Evolutionary conservation across 768 basidiomycete species (phyloP).

Genomic region (Clavulina sp.): DNA sequence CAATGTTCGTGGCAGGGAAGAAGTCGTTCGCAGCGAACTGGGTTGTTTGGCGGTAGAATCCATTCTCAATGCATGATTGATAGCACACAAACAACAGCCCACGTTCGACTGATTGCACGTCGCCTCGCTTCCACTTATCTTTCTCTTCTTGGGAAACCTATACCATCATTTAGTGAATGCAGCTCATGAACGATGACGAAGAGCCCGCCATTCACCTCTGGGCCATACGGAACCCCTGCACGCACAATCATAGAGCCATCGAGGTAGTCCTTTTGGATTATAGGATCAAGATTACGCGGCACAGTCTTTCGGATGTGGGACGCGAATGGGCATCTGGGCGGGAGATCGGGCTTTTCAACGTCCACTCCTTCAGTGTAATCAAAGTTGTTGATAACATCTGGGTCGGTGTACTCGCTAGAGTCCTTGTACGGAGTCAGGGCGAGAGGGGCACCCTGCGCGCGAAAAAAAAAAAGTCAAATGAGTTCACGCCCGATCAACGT

Average conservation of each 20-base stretch:
- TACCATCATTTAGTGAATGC: background rate
- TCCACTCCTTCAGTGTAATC: background rate
- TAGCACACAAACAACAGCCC: constrained; percentile 6
- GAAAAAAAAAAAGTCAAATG: too few species aligned
- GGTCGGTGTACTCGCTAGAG: background rate
- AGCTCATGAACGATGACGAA: background rate
- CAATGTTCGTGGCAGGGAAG: constrained; percentile 1
- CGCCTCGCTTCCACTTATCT: background rate
- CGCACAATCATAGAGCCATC: constrained; percentile 1
- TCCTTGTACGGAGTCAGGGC: background rate
- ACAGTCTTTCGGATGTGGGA: constrained; percentile 8
- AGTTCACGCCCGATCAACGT: background rate
- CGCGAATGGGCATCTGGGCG: constrained; percentile 5
- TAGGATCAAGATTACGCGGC: background rate
- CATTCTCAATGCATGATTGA: constrained; percentile 2
- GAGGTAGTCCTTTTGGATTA: background rate
- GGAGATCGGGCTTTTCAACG: too few species aligned
- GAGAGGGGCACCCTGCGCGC: constrained; percentile 3
- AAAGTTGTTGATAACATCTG: constrained; percentile 3
- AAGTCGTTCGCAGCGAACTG: background rate
- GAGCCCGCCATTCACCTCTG: background rate
- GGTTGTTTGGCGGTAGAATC: background rate
- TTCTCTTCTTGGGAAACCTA: background rate
- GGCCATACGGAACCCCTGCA: constrained; percentile 7
- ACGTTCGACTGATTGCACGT: background rate